Conservation (phyloP, 306 rosid species). For the Quercus parvula region DNA sequence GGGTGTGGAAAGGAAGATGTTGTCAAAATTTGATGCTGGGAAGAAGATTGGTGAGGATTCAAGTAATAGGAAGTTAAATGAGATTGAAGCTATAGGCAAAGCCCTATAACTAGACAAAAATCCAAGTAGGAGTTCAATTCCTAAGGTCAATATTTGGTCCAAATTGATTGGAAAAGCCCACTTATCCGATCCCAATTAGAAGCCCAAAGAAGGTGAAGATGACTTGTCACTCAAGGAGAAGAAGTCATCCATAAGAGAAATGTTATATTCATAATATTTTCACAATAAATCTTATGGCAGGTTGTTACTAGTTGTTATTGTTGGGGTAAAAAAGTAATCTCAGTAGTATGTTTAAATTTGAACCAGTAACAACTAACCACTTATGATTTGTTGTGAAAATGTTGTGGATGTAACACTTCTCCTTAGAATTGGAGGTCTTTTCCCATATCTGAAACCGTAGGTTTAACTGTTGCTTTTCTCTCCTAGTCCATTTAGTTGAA, state of each 20-base stretch:
- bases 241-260: slow-evolving; percentile 46
- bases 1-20: slow-evolving; percentile 32
- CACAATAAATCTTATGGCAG: too few relatives aligned
- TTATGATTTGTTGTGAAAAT: too few relatives aligned
- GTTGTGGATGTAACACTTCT: too few relatives aligned
- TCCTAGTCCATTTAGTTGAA: slow-evolving; percentile 72
- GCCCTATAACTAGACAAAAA: slow-evolving; percentile 40
- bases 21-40: slow-evolving; percentile 46
- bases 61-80: slow-evolving; percentile 42
- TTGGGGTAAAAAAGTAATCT: too few relatives aligned
- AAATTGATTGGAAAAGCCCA: slow-evolving; percentile 34
- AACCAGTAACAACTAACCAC: too few relatives aligned
- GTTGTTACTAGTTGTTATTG: too few relatives aligned
- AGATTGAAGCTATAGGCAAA: slow-evolving; percentile 59
- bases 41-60: slow-evolving; percentile 61
- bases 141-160: slow-evolving; percentile 22
- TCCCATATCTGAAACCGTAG: slow-evolving; percentile 52
- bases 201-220: slow-evolving; percentile 32
- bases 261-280: too few relatives aligned
- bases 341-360: too few relatives aligned
- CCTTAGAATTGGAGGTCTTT: slow-evolving; percentile 70
- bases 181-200: slow-evolving; percentile 37
- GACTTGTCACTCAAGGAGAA: slow-evolving; percentile 55
- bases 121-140: slow-evolving; percentile 30
- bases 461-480: slow-evolving; percentile 75